Evolutionary conservation across 1,284 basidiomycete genomes (phyloP), one percentile per base, ranked within the genome.

Genomic region (Salmacisia buchloeana): DNA sequence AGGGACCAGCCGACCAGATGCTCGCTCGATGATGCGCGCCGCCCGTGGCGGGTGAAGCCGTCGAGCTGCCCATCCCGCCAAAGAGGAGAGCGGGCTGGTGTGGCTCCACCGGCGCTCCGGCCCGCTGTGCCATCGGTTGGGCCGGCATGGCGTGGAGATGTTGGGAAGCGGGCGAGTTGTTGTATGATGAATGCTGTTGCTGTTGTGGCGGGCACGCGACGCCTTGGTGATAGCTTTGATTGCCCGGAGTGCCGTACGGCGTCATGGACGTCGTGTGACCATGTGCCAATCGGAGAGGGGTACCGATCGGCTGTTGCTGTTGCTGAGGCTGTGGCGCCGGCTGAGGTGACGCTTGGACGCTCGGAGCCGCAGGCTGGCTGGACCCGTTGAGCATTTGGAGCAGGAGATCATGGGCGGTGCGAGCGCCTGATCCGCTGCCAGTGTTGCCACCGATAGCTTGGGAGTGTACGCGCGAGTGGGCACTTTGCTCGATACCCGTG

Each of bases 361-460:
- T 9, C 36, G 18, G 36, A 10, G 36, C 46, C 12, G 58, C 39
- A 34, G 57, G 34, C 12, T 39, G 39, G 13, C 39, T 59, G 13
- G 45, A 52, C 4, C 66, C 66, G 18, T 67, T 61, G 9, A 71
- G 58, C 62, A 73, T 60, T 59, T 68, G 67, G 35, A 74, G 61
- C 4, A 70, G 41, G 9, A 69, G 58, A 46, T 72, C 67, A 23
- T 69, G 67, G 10, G 70, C 63, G 18, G 59, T 64, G 12, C 46
- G 59, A 7, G 29, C n/a, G 10, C 49, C 62, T 62, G 60, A 33
- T 33, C 54, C 6, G 62, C 33, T 0, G 34, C 9, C 18, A 58
- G 46, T 2, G 60, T 23, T 36, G 62, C 58, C 41, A 59, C 41
- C 41, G 18, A 43, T 6, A 7, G 41, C 41, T 43, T 43, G 41